Conservation (phyloP, 257 asterid genomes). For the Penstemon newberryi region DNA sequence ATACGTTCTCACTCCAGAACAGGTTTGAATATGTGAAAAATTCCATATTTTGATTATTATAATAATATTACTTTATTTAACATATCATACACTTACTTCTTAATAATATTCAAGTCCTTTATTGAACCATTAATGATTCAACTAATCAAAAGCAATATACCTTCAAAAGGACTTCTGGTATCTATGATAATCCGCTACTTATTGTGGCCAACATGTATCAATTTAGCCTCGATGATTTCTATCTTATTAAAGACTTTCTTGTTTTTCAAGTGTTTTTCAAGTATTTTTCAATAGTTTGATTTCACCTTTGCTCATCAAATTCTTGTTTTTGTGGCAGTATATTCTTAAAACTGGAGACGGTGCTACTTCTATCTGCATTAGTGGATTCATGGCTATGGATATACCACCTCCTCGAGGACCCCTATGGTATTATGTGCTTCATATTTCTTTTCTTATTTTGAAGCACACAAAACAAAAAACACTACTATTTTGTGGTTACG, state of each 20-base stretch:
- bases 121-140: not conserved
- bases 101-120: not conserved
- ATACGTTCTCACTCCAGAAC: slow-evolving; percentile 73
- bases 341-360: slow-evolving; percentile 76
- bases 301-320: not conserved
- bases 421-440: slow-evolving; percentile 65
- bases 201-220: not conserved
- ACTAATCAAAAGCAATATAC: not conserved
- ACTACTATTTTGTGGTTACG: too few relatives aligned
- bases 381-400: slow-evolving; percentile 92
- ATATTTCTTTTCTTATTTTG: not conserved
- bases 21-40: slow-evolving; percentile 46
- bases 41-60: not conserved
- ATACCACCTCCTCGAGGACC: slow-evolving; percentile 90
- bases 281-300: slow-evolving; percentile 7
- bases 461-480: not conserved
- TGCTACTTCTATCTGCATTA: slow-evolving; percentile 57
- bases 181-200: not conserved
- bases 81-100: not conserved
- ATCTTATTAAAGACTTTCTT: too few relatives aligned
- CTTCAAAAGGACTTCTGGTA: not conserved
- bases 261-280: too few relatives aligned
- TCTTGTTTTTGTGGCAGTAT: slow-evolving; percentile 51
- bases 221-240: not conserved
- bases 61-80: too few relatives aligned